phyloP scores from a whole-genome alignment of 257 asterid species.

The Plectranthus barbatus region DNA sequence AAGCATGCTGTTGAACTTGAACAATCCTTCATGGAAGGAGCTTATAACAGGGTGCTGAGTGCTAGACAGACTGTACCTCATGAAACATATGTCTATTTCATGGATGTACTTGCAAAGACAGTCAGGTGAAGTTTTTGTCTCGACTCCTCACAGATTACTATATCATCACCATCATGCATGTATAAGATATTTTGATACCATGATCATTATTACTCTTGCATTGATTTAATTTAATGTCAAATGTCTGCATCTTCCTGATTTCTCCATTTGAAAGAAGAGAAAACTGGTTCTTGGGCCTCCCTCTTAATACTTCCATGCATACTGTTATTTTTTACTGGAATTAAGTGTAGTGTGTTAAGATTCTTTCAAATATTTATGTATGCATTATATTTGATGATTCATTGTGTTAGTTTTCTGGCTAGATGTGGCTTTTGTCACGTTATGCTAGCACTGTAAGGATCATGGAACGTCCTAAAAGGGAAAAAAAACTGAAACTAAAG shows the following conservation, averaged over 20 bases:
- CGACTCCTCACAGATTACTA: not conserved
- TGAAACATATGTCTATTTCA: constrained; percentile 80
- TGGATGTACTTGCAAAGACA: constrained; percentile 93
- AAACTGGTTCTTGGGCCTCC: not conserved
- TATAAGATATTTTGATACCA: not conserved
- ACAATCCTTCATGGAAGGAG: constrained; percentile 99
- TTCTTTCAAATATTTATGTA: not conserved
- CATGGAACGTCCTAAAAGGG: not conserved
- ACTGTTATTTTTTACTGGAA: not conserved
- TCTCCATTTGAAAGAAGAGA: not conserved
- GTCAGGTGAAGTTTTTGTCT: constrained; percentile 65
- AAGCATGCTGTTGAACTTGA: constrained; percentile 95
- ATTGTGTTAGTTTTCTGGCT: not conserved
- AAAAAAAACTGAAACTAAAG: not conserved
- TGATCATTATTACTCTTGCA: not conserved
- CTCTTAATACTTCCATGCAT: not conserved
- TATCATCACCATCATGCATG: not conserved
- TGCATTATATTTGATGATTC: not conserved
- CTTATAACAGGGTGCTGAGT: constrained; percentile 82
- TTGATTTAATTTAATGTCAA: not conserved
- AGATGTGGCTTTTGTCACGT: not conserved
- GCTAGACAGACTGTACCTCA: constrained; percentile 94
- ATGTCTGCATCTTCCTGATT: not conserved
- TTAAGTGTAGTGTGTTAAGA: not conserved
- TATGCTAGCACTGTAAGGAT: not conserved